These are phyloP conservation scores for Claviceps sorghi DNA, from an alignment of 2,329 filamentous ascomycete species.

Conservation along the genomic window DNA sequence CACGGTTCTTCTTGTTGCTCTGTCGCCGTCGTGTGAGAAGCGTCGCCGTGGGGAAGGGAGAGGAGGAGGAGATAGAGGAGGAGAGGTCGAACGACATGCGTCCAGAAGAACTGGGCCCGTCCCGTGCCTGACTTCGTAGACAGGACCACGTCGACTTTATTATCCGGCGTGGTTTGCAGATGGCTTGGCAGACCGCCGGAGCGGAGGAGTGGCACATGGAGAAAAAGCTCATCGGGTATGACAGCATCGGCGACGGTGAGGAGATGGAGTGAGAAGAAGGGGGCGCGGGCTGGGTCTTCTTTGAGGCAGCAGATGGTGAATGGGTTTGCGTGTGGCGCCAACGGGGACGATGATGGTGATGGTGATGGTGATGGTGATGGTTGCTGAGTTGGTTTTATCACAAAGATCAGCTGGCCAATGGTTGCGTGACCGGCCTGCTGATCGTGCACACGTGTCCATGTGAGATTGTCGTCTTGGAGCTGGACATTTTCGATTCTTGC, in stretches of 20 bases:
- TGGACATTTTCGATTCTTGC: slow-evolving; percentile 9
- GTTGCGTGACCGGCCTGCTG: slow-evolving; percentile 7
- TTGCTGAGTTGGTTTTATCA: slow-evolving; percentile 5
- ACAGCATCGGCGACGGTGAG: slow-evolving; percentile 12
- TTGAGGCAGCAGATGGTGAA: slow-evolving; percentile 24
- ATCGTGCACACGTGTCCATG: slow-evolving; percentile 13
- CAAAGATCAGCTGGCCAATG: slow-evolving; percentile 17
- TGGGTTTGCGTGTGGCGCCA: background rate
- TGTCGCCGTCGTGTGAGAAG: background rate
- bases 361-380: background rate
- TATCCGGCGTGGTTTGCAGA: slow-evolving; percentile 12
- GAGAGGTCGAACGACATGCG: slow-evolving; percentile 39
- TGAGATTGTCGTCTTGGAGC: slow-evolving; percentile 12
- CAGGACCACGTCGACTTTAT: slow-evolving; percentile 46
- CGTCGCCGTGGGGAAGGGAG: slow-evolving; percentile 17
- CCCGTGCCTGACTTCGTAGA: slow-evolving; percentile 53
- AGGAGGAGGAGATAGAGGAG: slow-evolving; percentile 30
- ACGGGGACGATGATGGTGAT: background rate
- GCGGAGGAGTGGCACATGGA: slow-evolving; percentile 18
- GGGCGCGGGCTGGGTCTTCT: slow-evolving; percentile 17
- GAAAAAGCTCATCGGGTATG: slow-evolving; percentile 22
- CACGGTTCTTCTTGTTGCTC: background rate
- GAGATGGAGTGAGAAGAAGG: slow-evolving; percentile 13
- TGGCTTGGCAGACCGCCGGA: slow-evolving; percentile 22
- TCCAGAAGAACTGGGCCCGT: slow-evolving; percentile 40